Base-by-base conservation (phyloP, 1,139 yeast genomes). In the Taphrina pruni region DNA sequence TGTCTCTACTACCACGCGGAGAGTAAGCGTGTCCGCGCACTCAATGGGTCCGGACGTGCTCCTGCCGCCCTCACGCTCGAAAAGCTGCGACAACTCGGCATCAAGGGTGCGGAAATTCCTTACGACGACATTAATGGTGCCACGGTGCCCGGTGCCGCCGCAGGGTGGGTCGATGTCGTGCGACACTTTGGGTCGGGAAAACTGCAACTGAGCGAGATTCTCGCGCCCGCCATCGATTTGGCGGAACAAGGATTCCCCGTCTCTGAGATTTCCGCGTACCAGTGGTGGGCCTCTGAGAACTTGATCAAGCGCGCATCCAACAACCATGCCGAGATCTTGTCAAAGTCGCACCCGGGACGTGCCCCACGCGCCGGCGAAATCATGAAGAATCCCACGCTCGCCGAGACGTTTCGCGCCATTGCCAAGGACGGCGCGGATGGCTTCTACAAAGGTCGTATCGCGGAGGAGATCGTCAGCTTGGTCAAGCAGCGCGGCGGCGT, bases 11-110 rank as follows among this genome's bases (percentile, higher is more conserved):
- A 87, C 77, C 83, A 85, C 57, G 82, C 82, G 48, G 74, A 78
- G 46, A 80, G 83, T 35, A 81, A 83, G 69, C 79, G 81, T 70
- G 89, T 88, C 0, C 79, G 81, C 70, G 96, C 94, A 0, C 75
- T 90, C 73, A 90, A 89, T 76, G 96, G 94, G 4, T 86, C 90
- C 52, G 96, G 96, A 8, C 82, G 90, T 70, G 82, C 93, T 0
- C 89, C 94, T 1, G 76, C 81, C 36, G 78, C 80, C 14, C 74
- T 87, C 14, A 79, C 82, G 1, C 78, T 88, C 20, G 88, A 87
- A 32, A 79, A 82, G 72, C 81, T 87, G 7, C 78, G 80, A 73
- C 75, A 81, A 57, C 79, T 80, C 21, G 83, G 83, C 56, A 79
- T 80, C 66, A 72, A 77, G 14, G 85, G 83, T 0, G 76, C 77